Percentiles rank a stretch among this genome's conserved stretches.
These are phyloP conservation scores for Syzygium aromaticum DNA, from an alignment of 345 rosid species.

Conservation along the genomic window DNA sequence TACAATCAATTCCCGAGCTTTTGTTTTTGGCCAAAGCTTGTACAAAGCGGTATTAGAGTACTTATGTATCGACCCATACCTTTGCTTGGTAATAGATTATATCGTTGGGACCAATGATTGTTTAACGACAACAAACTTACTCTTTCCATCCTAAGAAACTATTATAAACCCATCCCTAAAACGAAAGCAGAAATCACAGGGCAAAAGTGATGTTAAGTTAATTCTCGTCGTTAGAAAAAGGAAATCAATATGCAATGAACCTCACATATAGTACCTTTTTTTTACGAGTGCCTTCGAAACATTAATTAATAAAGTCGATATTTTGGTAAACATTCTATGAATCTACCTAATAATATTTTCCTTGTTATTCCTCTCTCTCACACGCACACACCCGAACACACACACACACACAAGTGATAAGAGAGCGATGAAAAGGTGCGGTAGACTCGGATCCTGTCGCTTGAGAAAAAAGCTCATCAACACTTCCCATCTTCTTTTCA, in stretches of 20 bases:
- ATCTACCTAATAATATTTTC: neutral
- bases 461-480: slow-evolving; percentile 12
- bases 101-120: neutral
- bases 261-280: neutral
- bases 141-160: neutral
- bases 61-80: neutral
- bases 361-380: neutral
- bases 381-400: neutral
- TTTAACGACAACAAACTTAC: neutral
- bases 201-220: neutral
- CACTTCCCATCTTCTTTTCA: neutral
- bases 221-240: neutral
- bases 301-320: neutral
- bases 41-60: neutral
- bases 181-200: neutral
- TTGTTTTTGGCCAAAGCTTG: neutral
- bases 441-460: slow-evolving; percentile 76
- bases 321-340: neutral
- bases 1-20: neutral
- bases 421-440: slow-evolving; percentile 36
- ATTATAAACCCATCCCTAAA: neutral
- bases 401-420: slow-evolving; percentile 4
- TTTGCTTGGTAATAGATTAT: neutral
- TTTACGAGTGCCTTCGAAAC: neutral
- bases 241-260: neutral